Evolutionary conservation across 306 rosid genomes (phyloP).

Genomic region (Quillaja saponaria): DNA sequence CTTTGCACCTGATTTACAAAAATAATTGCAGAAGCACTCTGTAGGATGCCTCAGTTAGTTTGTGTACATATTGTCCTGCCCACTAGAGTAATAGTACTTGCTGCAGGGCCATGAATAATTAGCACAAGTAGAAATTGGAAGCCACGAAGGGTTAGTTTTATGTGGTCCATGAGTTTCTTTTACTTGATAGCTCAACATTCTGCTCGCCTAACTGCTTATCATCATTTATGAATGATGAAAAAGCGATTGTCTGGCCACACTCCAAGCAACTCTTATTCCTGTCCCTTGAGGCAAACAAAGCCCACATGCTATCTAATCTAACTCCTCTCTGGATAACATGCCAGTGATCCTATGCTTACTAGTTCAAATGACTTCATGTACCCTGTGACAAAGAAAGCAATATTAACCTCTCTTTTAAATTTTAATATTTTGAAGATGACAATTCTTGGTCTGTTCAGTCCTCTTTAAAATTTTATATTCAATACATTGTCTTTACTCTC

Average conservation of each 20-base stretch:
- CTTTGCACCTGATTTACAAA: too few species aligned
- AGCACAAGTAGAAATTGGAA: conserved; percentile 34
- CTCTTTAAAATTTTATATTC: background rate
- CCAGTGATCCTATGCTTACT: conserved; percentile 15
- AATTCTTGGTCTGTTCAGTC: background rate
- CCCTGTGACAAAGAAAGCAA: conserved; percentile 38
- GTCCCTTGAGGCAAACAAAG: conserved; percentile 29
- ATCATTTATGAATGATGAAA: conserved; percentile 33
- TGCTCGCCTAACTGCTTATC: conserved; percentile 28
- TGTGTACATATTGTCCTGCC: conserved; percentile 22
- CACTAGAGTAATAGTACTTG: conserved; percentile 2
- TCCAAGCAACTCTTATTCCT: conserved; percentile 40
- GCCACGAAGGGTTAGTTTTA: conserved; percentile 18
- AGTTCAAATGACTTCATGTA: conserved; percentile 20
- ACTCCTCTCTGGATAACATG: conserved; percentile 32
- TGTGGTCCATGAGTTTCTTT: conserved; percentile 34
- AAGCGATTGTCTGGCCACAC: conserved; percentile 31
- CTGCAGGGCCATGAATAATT: conserved; percentile 28
- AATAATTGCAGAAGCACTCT: too few species aligned
- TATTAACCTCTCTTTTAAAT: background rate
- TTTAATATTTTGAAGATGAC: conserved; percentile 8
- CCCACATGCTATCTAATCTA: conserved; percentile 40
- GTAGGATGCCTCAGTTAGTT: background rate
- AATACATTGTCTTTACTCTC: conserved; percentile 3
- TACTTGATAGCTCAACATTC: conserved; percentile 8